Percentiles rank a stretch among this genome's conserved stretches.
These are phyloP conservation scores for Schizochytrium sp. DNA, from an alignment of 108 stramenopile species.

Conservation along the genomic window DNA sequence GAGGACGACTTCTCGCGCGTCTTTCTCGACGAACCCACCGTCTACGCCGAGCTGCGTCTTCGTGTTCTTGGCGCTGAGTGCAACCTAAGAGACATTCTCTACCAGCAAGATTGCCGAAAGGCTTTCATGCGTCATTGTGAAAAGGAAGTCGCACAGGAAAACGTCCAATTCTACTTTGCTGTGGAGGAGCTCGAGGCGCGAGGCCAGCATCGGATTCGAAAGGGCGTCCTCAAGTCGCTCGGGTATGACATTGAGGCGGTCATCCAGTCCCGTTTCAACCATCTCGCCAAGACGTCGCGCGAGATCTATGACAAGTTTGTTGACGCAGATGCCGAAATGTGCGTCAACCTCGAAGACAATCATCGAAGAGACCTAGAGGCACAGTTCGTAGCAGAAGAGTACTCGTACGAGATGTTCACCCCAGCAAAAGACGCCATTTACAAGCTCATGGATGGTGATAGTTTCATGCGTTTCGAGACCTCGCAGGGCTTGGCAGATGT, in stretches of 20 bases:
- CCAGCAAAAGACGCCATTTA: background rate
- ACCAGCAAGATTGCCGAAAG: background rate
- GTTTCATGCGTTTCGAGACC: background rate
- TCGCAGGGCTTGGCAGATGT: background rate
- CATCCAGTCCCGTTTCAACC: background rate
- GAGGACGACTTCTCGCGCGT: background rate
- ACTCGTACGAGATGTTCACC: background rate
- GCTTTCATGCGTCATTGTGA: background rate
- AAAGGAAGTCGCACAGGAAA: background rate
- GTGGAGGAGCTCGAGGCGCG: conserved; percentile 5
- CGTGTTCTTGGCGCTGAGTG: background rate
- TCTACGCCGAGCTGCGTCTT: background rate
- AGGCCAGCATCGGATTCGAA: background rate
- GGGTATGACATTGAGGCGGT: background rate
- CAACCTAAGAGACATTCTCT: background rate
- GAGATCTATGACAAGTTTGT: background rate
- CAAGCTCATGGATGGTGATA: background rate
- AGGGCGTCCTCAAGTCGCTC: background rate
- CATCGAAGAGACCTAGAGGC: background rate
- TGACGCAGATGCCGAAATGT: background rate
- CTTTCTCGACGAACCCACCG: background rate
- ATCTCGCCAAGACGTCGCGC: background rate
- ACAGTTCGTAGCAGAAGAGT: background rate
- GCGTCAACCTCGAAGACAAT: background rate
- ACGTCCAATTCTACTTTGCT: background rate